A percentile compares a stretch with the other conserved stretches of the same genome.
These are phyloP conservation scores for Alternaria triticimaculans DNA, from an alignment of 2,329 filamentous ascomycete genomes.

Conservation along the genomic window DNA sequence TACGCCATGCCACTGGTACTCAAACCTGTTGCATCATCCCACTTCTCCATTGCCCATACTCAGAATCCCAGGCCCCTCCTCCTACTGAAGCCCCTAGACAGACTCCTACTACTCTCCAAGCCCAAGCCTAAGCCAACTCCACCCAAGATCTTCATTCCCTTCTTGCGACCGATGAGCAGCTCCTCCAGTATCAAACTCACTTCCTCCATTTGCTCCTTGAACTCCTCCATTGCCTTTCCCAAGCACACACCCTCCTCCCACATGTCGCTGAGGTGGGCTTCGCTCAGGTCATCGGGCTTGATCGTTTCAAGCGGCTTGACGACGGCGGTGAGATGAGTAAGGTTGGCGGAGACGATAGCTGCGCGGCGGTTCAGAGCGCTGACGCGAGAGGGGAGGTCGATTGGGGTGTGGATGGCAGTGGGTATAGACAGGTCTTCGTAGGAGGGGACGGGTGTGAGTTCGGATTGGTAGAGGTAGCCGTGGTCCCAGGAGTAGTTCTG, in stretches of 20 bases:
- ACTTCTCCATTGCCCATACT: not conserved
- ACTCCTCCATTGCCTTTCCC: constrained; percentile 2
- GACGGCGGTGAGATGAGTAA: constrained; percentile 5
- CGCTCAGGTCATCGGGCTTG: not conserved
- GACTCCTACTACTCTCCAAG: not conserved
- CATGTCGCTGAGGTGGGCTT: constrained; percentile 3
- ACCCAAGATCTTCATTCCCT: not conserved
- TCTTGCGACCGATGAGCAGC: not conserved
- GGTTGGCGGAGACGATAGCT: constrained; percentile 1
- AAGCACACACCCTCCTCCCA: not conserved
- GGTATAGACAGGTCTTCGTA: not conserved
- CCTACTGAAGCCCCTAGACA: not conserved
- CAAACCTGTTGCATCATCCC: not conserved
- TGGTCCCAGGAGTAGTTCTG: constrained; percentile 7
- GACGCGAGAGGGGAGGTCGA: constrained; percentile 5
- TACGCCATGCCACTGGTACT: not conserved
- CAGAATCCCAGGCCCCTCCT: not conserved
- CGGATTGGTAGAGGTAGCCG: not conserved
- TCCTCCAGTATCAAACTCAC: constrained; percentile 17
- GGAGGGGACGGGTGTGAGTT: not conserved
- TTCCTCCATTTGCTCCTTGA: constrained; percentile 4
- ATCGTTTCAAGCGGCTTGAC: constrained; percentile 7
- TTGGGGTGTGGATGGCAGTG: not conserved
- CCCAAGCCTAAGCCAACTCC: not conserved
- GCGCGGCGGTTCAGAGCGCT: constrained; percentile 6